Percentiles rank a stretch among this genome's conserved stretches.
Evolutionary conservation across 345 rosid genomes (phyloP).

Genomic region (Populus alba): DNA sequence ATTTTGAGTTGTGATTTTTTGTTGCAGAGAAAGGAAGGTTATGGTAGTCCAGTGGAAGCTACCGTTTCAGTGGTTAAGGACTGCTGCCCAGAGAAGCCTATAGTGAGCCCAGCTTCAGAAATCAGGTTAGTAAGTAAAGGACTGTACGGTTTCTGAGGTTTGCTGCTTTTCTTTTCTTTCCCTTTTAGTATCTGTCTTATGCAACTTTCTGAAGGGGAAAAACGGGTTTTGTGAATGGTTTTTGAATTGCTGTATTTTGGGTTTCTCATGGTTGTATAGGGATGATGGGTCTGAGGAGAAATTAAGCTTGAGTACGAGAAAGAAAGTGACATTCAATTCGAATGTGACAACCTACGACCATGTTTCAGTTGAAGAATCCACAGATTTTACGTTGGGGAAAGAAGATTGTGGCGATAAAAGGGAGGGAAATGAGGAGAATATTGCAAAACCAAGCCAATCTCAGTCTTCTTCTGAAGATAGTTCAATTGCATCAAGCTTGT

Average conservation of each 20-base stretch:
- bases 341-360: constrained; percentile 64
- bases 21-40: constrained; percentile 39
- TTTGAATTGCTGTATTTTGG: neutral
- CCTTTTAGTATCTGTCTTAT: neutral
- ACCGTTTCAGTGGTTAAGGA: constrained; percentile 29
- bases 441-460: constrained; percentile 30
- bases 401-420: constrained; percentile 23
- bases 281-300: constrained; percentile 45
- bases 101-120: constrained; percentile 28
- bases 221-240: neutral
- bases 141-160: neutral
- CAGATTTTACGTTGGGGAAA: constrained; percentile 28
- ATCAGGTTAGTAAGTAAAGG: constrained; percentile 35
- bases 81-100: constrained; percentile 21
- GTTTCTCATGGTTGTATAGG: constrained; percentile 27
- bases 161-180: neutral
- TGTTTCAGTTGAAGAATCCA: constrained; percentile 41
- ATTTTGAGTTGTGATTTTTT: neutral
- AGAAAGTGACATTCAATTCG: constrained; percentile 79
- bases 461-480: constrained; percentile 49
- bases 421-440: constrained; percentile 23
- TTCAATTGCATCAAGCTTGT: constrained; percentile 46
- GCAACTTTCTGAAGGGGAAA: neutral
- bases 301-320: constrained; percentile 38
- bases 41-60: constrained; percentile 23